phyloP scores from a whole-genome alignment of 495 filamentous ascomycete genomes.

The Extremus antarcticus region DNA sequence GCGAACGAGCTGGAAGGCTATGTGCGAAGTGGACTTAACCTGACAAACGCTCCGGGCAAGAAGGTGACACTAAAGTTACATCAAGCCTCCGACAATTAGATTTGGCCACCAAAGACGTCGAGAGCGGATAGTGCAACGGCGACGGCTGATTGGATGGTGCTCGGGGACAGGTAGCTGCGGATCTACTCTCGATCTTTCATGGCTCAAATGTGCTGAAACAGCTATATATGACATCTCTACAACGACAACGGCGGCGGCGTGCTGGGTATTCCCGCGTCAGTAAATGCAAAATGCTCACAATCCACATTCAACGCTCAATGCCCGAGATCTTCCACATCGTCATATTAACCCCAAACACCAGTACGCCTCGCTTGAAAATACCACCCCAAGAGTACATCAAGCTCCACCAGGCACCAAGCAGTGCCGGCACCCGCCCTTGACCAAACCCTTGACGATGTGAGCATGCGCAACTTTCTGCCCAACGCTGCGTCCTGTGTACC shows the following conservation, averaged over 20 bases:
- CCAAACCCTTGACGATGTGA: slow-evolving; percentile 58
- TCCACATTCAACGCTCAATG: not conserved
- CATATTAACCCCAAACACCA: not conserved
- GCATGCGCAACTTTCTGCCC: slow-evolving; percentile 86
- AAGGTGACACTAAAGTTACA: slow-evolving; percentile 4
- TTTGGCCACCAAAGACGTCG: too few species aligned
- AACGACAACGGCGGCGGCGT: too few species aligned
- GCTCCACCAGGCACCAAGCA: slow-evolving; percentile 14
- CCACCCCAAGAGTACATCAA: not conserved
- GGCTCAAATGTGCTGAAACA: too few species aligned
- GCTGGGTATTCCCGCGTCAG: not conserved
- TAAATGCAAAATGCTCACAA: not conserved
- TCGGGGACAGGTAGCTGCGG: too few species aligned
- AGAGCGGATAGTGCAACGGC: too few species aligned
- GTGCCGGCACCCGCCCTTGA: slow-evolving; percentile 44
- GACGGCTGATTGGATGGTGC: too few species aligned
- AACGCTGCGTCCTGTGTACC: slow-evolving; percentile 45
- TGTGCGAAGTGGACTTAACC: slow-evolving; percentile 4
- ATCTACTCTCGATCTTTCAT: too few species aligned
- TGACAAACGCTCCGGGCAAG: slow-evolving; percentile 16
- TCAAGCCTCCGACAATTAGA: too few species aligned
- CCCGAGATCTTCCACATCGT: not conserved
- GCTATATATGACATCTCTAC: too few species aligned
- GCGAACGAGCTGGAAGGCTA: slow-evolving; percentile 10
- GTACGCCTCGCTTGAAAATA: slow-evolving; percentile 10